Evolutionary conservation across 345 rosid species (phyloP), one percentile per base, ranked within the genome.

Genomic region (Jatropha curcas): DNA sequence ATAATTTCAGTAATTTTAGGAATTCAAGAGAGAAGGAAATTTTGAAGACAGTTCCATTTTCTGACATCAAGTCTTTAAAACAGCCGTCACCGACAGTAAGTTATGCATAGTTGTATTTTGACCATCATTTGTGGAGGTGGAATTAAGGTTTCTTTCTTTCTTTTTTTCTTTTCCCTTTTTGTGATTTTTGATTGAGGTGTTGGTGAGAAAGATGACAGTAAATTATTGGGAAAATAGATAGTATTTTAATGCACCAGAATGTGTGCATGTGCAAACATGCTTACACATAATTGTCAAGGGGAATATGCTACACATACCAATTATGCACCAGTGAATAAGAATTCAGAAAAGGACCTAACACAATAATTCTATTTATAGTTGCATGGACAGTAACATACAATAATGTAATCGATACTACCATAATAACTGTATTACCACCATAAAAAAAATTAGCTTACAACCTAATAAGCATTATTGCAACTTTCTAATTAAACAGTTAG

Each of bases 401-500:
- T 28, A 24, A 24, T 17, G 19, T 28, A 24, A 39, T 22, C 48
- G 25, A 41, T 43, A 41, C 68, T 41, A 6, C 12, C 25, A 43
- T 25, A 41, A 12, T 24, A 43, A 64, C 52, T 12, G 33, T n/a
- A 35, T 35, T 34, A 11, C 45, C 66, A 61, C 25, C 25, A 35
- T 6, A 20, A 20, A 17, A 34, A n/a, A 11, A 25, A 64, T 24
- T 39, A 43, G 34, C 31, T 41, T 24, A 64, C 11, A 13, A 5
- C 67, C 31, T 63, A 22, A 64, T 41, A 41, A 45, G 50, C 52
- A 5, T n/a, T 16, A n/a, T 22, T n/a, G 10, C 13, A 37, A n/a
- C 67, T 62, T 35, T 31, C 50, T 62, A 37, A 37, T 39, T 25
- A 31, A 62, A 37, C 50, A 62, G 22, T 62, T 62, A 12, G 48